Percentiles rank a stretch among this genome's conserved stretches.
Conservation (phyloP, 139 green algal genomes). For the Tetradesmus obliquus region DNA sequence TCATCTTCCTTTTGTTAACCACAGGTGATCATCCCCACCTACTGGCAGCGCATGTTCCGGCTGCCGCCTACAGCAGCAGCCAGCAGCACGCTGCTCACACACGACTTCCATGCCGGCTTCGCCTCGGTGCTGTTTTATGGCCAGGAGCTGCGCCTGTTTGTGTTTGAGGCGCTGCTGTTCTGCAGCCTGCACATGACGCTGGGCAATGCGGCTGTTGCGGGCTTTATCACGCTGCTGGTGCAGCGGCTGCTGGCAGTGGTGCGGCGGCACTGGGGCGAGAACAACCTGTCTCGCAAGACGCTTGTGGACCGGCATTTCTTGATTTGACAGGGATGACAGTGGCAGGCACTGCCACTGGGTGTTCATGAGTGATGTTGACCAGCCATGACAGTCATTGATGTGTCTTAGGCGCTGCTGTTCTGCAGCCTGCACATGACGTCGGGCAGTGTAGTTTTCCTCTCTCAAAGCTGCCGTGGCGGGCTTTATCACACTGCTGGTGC, state of each 20-base stretch:
- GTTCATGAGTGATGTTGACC: too few relatives aligned
- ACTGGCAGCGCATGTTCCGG: conserved; percentile 58
- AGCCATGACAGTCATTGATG: too few relatives aligned
- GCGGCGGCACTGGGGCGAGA: conserved; percentile 48
- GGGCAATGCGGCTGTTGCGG: conserved; percentile 42
- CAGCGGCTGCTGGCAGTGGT: conserved; percentile 29
- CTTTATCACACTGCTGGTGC: conserved; percentile 51
- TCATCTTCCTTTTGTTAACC: neutral
- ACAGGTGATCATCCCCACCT: conserved; percentile 65
- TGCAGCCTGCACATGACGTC: too few relatives aligned
- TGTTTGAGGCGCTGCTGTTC: conserved; percentile 68
- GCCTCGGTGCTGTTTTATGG: conserved; percentile 56
- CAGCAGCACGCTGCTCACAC: conserved; percentile 55
- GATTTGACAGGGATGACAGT: conserved; percentile 45
- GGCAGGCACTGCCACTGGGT: too few relatives aligned
- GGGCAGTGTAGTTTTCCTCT: too few relatives aligned
- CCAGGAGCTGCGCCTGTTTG: conserved; percentile 58
- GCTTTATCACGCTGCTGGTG: conserved; percentile 54
- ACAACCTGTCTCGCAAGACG: conserved; percentile 64
- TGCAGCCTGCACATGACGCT: conserved; percentile 52
- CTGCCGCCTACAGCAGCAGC: conserved; percentile 54
- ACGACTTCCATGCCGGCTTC: conserved; percentile 63
- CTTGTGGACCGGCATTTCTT: conserved; percentile 63
- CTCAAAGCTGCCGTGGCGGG: conserved; percentile 45
- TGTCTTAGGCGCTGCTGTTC: too few relatives aligned